These are phyloP conservation scores for Colletotrichum spinosum DNA, from an alignment of 2,329 filamentous ascomycete genomes.

Conservation along the genomic window DNA sequence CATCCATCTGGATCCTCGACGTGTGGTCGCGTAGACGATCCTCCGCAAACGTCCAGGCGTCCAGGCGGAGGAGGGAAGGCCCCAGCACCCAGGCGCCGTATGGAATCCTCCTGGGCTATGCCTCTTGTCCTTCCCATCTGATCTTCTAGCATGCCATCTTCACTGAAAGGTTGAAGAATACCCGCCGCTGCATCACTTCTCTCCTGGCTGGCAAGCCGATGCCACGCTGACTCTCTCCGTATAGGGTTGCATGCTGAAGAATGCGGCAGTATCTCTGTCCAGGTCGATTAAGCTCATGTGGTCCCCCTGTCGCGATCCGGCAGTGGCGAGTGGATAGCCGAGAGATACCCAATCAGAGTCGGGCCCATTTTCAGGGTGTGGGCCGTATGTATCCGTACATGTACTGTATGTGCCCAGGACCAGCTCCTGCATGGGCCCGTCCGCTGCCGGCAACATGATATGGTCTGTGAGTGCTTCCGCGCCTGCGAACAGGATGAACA, in stretches of 20 bases:
- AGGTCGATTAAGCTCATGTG: conserved; percentile 30
- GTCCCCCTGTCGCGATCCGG: conserved; percentile 19
- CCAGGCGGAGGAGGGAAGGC: neutral
- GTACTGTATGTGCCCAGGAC: neutral
- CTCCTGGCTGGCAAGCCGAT: no score
- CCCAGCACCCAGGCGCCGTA: neutral
- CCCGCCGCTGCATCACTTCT: no score
- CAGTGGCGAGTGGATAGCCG: conserved; percentile 1
- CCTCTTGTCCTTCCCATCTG: no score
- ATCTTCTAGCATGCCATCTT: neutral
- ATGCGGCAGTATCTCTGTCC: conserved; percentile 5
- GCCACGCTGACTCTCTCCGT: no score
- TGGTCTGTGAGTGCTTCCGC: conserved; percentile 13
- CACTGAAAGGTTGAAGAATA: neutral
- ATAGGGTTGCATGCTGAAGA: neutral
- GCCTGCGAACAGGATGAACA: neutral
- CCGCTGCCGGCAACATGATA: neutral
- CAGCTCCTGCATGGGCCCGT: conserved; percentile 33
- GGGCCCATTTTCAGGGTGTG: neutral
- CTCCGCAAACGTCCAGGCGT: conserved; percentile 29
- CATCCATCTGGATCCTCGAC: conserved; percentile 9
- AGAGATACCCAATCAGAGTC: conserved; percentile 5
- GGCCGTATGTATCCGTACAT: neutral
- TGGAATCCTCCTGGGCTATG: no score
- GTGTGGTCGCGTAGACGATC: neutral